Evolutionary conservation across 495 filamentous ascomycete species (phyloP), one percentile per base, ranked within the genome.

Genomic region (Evernia prunastri): DNA sequence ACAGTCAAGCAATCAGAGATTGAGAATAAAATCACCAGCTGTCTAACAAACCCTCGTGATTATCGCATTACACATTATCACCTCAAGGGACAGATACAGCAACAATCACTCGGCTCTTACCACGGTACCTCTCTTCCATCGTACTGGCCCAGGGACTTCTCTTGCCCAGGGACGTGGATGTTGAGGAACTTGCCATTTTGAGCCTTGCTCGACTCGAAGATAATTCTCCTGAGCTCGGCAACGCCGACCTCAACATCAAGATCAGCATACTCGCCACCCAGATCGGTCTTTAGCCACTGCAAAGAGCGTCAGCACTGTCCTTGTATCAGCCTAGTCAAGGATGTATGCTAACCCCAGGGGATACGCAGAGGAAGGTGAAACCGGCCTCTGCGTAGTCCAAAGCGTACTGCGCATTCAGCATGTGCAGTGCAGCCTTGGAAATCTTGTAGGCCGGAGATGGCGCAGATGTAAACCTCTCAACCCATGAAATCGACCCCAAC

Each of bases 241-340:
- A 76, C 75, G 3, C 75, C 79, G 9, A 80, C 80, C 9, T 63
- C 67, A 25, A 78, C 77, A 4, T 75, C 65, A 18, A 83, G 71
- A 71, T 84, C 79, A 17, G 81, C 80, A 17, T 69, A 45, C 11
- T 61, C 49, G 18, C 75, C 72, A 17, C 79, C 80, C 23, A 80
- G 71, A 40, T 83, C 80, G 11, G 80, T 82, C 61, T 75, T 74
- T 7, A 82, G 62, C 80, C 80, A 83, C 77, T 81, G n/a, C n/a
- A n/a, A n/a, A n/a, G n/a, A n/a, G n/a, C n/a, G n/a, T n/a, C n/a
- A n/a, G n/a, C n/a, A n/a, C n/a, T n/a, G n/a, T n/a, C n/a, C n/a
- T n/a, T n/a, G n/a, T n/a, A n/a, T n/a, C n/a, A n/a, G n/a, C n/a
- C n/a, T n/a, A n/a, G n/a, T n/a, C n/a, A n/a, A n/a, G n/a, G n/a